Percentiles rank a stretch among this genome's conserved stretches.
phyloP scores from a whole-genome alignment of 75 land plant genomes.

The Selaginella tamariscina region DNA sequence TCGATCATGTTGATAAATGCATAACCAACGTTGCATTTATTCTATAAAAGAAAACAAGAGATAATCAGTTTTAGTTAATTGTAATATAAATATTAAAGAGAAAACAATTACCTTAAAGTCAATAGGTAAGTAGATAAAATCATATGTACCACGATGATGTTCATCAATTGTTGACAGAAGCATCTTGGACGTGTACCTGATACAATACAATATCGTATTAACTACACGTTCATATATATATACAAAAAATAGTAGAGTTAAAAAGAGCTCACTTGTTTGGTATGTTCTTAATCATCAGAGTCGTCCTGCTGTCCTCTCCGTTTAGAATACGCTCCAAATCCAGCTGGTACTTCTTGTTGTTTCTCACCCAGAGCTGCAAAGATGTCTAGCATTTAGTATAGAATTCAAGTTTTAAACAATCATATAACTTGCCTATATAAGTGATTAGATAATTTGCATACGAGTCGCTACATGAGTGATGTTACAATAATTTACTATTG shows the following conservation, averaged over 20 bases:
- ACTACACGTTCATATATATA: no score
- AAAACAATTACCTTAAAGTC: conserved; percentile 9
- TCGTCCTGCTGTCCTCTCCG: neutral
- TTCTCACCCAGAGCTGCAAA: conserved; percentile 18
- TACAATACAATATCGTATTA: neutral
- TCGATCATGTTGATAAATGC: conserved; percentile 70
- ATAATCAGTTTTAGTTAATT: neutral
- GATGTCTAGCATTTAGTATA: no score
- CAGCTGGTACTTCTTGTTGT: conserved; percentile 89
- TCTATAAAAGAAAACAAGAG: conserved; percentile 9
- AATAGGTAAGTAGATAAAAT: conserved; percentile 22
- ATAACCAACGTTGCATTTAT: conserved; percentile 66
- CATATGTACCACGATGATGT: conserved; percentile 16
- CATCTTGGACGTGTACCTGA: conserved; percentile 18
- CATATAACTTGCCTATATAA: no score
- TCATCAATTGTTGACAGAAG: conserved; percentile 21
- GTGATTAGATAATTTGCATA: no score
- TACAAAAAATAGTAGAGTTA: no score
- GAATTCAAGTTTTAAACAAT: no score
- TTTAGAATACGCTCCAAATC: conserved; percentile 42
- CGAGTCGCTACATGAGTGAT: no score
- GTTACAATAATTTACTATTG: no score
- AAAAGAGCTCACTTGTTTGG: conserved; percentile 7
- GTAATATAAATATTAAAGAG: neutral
- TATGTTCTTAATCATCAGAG: conserved; percentile 7